phyloP scores from a whole-genome alignment of 306 rosid species.

The Quercus alba region DNA sequence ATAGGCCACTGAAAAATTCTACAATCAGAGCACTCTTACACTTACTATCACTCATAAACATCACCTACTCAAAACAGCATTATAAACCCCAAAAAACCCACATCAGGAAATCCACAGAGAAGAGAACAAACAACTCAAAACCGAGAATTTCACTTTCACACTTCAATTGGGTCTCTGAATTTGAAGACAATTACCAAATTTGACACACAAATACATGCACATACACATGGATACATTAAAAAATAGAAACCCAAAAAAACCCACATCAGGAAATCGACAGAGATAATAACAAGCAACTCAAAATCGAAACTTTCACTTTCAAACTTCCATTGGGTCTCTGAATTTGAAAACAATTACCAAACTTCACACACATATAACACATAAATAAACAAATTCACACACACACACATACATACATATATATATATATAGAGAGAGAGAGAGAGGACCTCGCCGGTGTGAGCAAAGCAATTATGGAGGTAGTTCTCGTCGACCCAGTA shows the following conservation, averaged over 20 bases:
- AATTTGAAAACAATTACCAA: background rate
- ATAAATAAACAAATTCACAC: background rate
- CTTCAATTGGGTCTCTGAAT: background rate
- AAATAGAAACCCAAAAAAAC: background rate
- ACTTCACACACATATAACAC: too few species aligned
- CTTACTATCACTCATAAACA: background rate
- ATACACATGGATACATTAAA: background rate
- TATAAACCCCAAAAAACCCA: background rate
- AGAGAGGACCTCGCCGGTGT: constrained; percentile 68
- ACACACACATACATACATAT: background rate
- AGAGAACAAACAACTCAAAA: background rate
- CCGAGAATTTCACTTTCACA: background rate
- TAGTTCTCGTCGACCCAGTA: constrained; percentile 88
- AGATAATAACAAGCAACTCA: background rate
- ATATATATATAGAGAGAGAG: background rate
- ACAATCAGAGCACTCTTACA: background rate
- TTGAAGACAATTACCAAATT: background rate
- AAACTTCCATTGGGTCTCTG: background rate
- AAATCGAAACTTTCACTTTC: background rate
- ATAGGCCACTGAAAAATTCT: background rate
- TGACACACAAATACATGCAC: background rate
- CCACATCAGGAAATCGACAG: background rate
- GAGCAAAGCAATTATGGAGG: constrained; percentile 70
- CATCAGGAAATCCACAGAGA: background rate
- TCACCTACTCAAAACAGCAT: background rate